Base-by-base conservation (phyloP, 164 flowering plant genomes). In the Berberis thunbergii region DNA sequence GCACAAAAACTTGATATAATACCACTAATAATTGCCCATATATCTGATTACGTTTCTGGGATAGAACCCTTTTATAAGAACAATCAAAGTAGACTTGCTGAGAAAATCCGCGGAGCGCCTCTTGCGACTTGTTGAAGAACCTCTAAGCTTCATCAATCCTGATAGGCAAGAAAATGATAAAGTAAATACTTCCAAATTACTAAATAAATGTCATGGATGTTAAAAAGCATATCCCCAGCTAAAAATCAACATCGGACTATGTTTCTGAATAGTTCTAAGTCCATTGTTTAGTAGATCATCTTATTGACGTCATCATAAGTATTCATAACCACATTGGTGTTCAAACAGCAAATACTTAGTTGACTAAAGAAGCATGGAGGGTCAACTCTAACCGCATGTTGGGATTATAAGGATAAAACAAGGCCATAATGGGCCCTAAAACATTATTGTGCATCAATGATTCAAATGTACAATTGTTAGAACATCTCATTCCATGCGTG, bases 21-120 rank as follows among this genome's bases (percentile, higher is more conserved):
- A 58, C 63, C 62, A 43, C 65, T 56, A 26, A 26, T 67, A 63
- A 40, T 42, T 67, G 54, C 54, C 6, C 39, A 12, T 53, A 64
- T 84, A 84, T 86, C 86, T 83, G 38, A 87, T 61, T 2, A 83
- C 87, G 67, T 87, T 80, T 65, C 86, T 74, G 26, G 88, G 83
- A 72, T 81, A 85, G 60, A 83, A 85, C 45, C 84, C 88, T 65
- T 71, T 80, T 1, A 79, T 71, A 54, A 76, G 75, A 65, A 59
- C 72, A 43, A 50, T 65, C n/a, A 70, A 70, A 57, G 61, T 65
- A 10, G 67, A 69, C 11, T 59, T 41, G 49, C 72, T 66, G 57
- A 77, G 64, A 72, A 48, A 63, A 68, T 69, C 68, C 9, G 54
- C 65, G 66, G 74, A 78, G 76, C 70, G 64, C 54, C 72, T 64